Evolutionary conservation across 192 early-diverging fungal species (phyloP).

Genomic region (Neocallimastix lanati): DNA sequence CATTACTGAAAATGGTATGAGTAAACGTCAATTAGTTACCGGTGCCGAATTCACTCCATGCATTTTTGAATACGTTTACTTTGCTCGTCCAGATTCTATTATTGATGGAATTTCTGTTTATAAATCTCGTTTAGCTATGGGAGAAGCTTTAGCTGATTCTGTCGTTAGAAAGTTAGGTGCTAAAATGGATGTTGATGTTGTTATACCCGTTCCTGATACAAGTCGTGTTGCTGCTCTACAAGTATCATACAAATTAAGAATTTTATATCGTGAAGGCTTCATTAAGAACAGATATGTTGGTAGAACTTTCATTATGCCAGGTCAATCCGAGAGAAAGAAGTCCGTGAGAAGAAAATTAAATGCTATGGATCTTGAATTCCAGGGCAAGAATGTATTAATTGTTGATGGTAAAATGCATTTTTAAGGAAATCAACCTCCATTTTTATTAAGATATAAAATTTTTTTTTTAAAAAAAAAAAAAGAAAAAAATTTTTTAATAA

Average conservation of each 20-base stretch:
- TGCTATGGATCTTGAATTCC: slow-evolving; percentile 94
- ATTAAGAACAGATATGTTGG: slow-evolving; percentile 99
- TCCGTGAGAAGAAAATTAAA: slow-evolving; percentile 94
- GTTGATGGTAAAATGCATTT: slow-evolving; percentile 89
- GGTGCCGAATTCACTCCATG: slow-evolving; percentile 58
- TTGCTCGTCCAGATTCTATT: slow-evolving; percentile 94
- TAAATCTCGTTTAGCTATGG: slow-evolving; percentile 92
- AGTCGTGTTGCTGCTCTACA: slow-evolving; percentile 91
- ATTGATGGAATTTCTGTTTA: slow-evolving; percentile 98
- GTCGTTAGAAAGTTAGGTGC: slow-evolving; percentile 56
- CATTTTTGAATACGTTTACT: slow-evolving; percentile 99
- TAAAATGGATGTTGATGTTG: slow-evolving; percentile 77
- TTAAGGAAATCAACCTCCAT: too few relatives aligned
- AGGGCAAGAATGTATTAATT: slow-evolving; percentile 85
- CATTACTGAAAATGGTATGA: slow-evolving; percentile 60
- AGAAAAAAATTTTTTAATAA: too few relatives aligned
- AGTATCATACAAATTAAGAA: slow-evolving; percentile 69
- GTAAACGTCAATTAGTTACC: slow-evolving; percentile 37
- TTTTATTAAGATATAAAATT: too few relatives aligned
- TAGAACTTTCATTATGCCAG: slow-evolving; percentile 99
- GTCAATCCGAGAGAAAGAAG: slow-evolving; percentile 52
- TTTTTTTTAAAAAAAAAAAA: too few relatives aligned
- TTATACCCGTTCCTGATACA: slow-evolving; percentile 97
- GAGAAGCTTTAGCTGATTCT: slow-evolving; percentile 78
- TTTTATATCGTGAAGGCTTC: slow-evolving; percentile 94